Conservation (phyloP, 306 rosid genomes). For the Albizia julibrissin region DNA sequence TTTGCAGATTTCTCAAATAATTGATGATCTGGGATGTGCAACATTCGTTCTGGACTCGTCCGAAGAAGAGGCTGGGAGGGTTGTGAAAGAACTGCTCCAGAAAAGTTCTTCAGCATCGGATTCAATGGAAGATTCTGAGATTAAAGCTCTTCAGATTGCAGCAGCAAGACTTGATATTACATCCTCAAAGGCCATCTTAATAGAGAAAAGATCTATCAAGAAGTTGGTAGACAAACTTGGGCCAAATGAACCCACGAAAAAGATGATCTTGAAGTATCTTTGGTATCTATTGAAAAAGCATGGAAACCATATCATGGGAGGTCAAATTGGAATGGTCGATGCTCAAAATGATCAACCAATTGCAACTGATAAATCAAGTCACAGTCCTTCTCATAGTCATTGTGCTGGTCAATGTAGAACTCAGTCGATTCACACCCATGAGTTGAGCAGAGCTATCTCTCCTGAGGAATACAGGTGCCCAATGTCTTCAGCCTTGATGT, state of each 20-base stretch:
- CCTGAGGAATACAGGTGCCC: constrained; percentile 76
- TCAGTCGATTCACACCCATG: constrained; percentile 31
- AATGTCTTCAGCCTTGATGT: constrained; percentile 73
- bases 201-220: constrained; percentile 66
- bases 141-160: constrained; percentile 62
- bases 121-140: constrained; percentile 48
- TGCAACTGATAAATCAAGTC: constrained; percentile 34
- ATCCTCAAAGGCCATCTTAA: constrained; percentile 51
- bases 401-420: constrained; percentile 25
- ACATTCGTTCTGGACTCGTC: constrained; percentile 56
- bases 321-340: constrained; percentile 38
- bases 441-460: constrained; percentile 44
- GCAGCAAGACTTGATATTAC: constrained; percentile 62
- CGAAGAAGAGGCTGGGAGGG: constrained; percentile 76
- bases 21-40: constrained; percentile 58
- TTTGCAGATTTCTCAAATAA: constrained; percentile 73
- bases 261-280: constrained; percentile 60
- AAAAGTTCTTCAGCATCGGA: constrained; percentile 45
- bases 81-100: constrained; percentile 52
- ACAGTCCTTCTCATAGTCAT: constrained; percentile 27
- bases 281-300: constrained; percentile 55
- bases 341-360: constrained; percentile 30
- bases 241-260: constrained; percentile 46
- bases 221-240: constrained; percentile 51
- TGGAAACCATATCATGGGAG: constrained; percentile 40